Evolutionary conservation across 192 early-diverging fungal species (phyloP).

Genomic region (Phycomyces nitens): DNA sequence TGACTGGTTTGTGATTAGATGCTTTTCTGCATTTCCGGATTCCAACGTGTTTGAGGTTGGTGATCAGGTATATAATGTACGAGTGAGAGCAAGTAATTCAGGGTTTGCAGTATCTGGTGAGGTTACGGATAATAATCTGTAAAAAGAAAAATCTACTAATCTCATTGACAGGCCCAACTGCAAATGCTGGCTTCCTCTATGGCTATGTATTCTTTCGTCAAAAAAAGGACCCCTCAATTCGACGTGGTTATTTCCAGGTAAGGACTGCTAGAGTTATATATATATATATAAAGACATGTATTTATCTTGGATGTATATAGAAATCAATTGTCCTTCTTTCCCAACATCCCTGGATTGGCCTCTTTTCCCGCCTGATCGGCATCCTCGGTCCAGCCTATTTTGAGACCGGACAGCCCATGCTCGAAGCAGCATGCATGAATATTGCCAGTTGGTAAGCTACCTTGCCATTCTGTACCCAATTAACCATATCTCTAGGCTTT

Average conservation of each 20-base stretch:
- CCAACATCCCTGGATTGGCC: constrained; percentile 84
- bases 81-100: constrained; percentile 58
- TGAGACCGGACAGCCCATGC: constrained; percentile 70
- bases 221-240: constrained; percentile 77
- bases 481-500: constrained; percentile 16
- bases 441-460: constrained; percentile 66
- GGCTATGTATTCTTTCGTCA: constrained; percentile 96
- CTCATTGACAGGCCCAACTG: constrained; percentile 53
- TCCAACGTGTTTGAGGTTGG: constrained; percentile 73
- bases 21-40: constrained; percentile 77
- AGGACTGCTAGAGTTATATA: background rate
- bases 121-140: too few species aligned
- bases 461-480: constrained; percentile 62
- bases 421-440: constrained; percentile 78
- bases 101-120: constrained; percentile 51
- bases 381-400: constrained; percentile 80
- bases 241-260: constrained; percentile 88
- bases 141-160: background rate
- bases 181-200: constrained; percentile 63
- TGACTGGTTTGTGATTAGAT: constrained; percentile 24
- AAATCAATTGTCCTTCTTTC: constrained; percentile 86
- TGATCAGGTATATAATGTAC: constrained; percentile 71
- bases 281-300: background rate
- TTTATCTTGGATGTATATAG: constrained; percentile 29
- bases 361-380: constrained; percentile 73